Conservation (phyloP, 2,329 filamentous ascomycete species). For the Aspergillus calidoustus region DNA sequence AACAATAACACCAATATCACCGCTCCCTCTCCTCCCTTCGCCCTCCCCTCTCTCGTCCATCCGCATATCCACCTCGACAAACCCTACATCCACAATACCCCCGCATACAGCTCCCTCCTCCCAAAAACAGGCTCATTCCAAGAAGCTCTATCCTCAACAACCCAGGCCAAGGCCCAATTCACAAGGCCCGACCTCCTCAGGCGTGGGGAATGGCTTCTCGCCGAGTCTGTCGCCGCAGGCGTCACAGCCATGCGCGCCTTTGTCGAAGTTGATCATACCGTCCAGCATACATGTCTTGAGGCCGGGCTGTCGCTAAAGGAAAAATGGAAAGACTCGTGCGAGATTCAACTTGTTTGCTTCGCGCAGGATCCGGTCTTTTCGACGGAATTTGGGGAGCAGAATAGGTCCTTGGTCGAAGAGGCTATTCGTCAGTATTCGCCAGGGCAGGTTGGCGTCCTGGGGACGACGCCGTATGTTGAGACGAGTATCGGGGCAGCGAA, state of each 20-base stretch:
- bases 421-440: constrained; percentile 45
- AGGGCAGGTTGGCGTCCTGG: constrained; percentile 60
- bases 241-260: constrained; percentile 73
- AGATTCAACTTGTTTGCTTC: constrained; percentile 71
- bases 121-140: constrained; percentile 64
- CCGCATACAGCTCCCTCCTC: constrained; percentile 61
- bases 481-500: constrained; percentile 51
- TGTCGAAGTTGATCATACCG: constrained; percentile 70
- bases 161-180: constrained; percentile 66
- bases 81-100: constrained; percentile 44
- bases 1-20: constrained; percentile 28
- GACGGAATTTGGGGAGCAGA: constrained; percentile 55
- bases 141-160: constrained; percentile 66
- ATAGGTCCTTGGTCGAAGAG: constrained; percentile 55
- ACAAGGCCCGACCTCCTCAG: constrained; percentile 65
- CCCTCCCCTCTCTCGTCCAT: constrained; percentile 67
- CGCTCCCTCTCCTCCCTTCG: constrained; percentile 31
- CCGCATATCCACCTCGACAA: constrained; percentile 74
- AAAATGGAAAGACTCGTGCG: constrained; percentile 57
- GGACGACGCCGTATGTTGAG: constrained; percentile 74
- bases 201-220: constrained; percentile 67
- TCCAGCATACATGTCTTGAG: constrained; percentile 61
- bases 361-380: constrained; percentile 72
- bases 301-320: constrained; percentile 62
- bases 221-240: constrained; percentile 66